Evolutionary conservation across 2,329 filamentous ascomycete genomes (phyloP).

Genomic region (Phyllosticta paracitricarpa): DNA sequence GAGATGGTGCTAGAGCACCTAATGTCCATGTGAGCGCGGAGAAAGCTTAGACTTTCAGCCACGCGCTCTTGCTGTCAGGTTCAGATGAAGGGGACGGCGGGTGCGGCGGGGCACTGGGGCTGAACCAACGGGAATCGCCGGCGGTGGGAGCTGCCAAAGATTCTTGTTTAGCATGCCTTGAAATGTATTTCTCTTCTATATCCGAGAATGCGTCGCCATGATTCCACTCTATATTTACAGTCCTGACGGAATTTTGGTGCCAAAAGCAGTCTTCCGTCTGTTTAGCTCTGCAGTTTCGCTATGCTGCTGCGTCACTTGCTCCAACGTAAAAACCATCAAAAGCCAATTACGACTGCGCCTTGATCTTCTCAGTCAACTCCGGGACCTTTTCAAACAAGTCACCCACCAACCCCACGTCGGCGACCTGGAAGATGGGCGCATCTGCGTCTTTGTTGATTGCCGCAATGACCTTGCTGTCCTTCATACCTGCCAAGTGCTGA

Average conservation of each 20-base stretch:
- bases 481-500: constrained; percentile 98
- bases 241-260: neutral
- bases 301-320: neutral
- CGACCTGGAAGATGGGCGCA: constrained; percentile 96
- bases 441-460: constrained; percentile 97
- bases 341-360: constrained; percentile 31
- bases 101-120: neutral
- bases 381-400: constrained; percentile 95
- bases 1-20: no score
- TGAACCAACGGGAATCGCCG: neutral
- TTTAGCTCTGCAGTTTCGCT: no score
- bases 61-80: neutral
- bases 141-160: neutral
- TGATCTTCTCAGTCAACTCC: constrained; percentile 91
- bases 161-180: neutral
- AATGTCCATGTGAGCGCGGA: neutral
- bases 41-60: neutral
- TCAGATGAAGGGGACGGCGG: neutral
- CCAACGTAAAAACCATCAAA: neutral
- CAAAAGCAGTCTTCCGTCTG: neutral
- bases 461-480: constrained; percentile 98
- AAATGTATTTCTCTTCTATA: neutral
- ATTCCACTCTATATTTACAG: neutral
- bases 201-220: neutral
- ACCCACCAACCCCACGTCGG: constrained; percentile 88